Conservation (phyloP, 345 rosid species). For the Moricandia arvensis region DNA sequence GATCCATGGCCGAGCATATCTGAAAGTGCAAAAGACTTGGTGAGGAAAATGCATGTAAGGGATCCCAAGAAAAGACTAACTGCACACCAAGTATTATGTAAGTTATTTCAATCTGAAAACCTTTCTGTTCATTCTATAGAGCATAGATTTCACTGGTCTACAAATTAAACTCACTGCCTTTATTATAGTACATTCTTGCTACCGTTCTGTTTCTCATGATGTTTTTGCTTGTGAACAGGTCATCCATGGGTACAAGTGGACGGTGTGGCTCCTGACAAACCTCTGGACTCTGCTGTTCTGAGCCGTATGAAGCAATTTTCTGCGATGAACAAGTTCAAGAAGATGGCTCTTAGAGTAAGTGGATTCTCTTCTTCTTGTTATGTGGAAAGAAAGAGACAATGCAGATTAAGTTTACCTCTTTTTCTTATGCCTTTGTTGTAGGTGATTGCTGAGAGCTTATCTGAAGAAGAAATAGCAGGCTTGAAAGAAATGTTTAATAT, state of each 20-base stretch:
- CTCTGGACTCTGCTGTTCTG: constrained; percentile 84
- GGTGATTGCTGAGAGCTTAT: constrained; percentile 83
- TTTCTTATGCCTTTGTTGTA: constrained; percentile 31
- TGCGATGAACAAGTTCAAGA: constrained; percentile 92
- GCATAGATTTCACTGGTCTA: constrained; percentile 11
- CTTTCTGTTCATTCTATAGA: not conserved
- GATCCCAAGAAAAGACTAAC: constrained; percentile 74
- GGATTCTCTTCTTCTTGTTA: not conserved
- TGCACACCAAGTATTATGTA: constrained; percentile 83
- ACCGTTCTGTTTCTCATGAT: not conserved
- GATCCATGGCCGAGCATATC: constrained; percentile 92
- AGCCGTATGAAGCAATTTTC: constrained; percentile 87
- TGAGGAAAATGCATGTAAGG: constrained; percentile 75
- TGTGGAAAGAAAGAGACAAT: not conserved
- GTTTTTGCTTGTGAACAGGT: constrained; percentile 46
- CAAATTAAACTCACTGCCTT: not conserved
- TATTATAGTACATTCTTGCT: constrained; percentile 4
- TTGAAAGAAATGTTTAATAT: constrained; percentile 87
- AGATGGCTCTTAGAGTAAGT: constrained; percentile 76
- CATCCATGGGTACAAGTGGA: constrained; percentile 91
- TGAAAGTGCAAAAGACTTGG: constrained; percentile 83
- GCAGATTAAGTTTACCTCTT: constrained; percentile 3
- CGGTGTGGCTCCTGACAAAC: constrained; percentile 83
- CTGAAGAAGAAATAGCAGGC: constrained; percentile 92
- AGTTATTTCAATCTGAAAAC: constrained; percentile 35